Evolutionary conservation across 106 monocot species (phyloP), one percentile per base, ranked within the genome.

Genomic region (Vanilla planifolia): DNA sequence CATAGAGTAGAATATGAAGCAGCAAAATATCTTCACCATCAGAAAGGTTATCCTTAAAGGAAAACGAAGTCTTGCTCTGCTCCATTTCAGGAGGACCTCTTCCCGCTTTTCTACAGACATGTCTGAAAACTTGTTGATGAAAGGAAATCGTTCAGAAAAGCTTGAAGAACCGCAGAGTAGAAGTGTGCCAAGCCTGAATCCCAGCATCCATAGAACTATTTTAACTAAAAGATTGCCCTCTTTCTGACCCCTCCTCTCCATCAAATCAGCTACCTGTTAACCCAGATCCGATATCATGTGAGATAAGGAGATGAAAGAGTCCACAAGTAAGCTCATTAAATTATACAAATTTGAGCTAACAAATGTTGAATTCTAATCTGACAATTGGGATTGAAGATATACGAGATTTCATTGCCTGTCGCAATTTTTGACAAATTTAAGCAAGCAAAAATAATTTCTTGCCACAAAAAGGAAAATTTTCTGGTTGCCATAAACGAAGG

Each of bases 141-240:
- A 90, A 1, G 90, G 95, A 51, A 90, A 90, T 21, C 67, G 61
- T 66, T 66, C 28, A 14, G 62, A 69, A 23, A 86, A 30, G 33
- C 90, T 48, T 42, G 71, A 44, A 3, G 67, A 73, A 8, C 95
- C 80, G 66, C 95, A 95, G 1, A 95, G 80, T 11, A 72, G 26
- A 37, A 95, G 83, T 16, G 95, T 86, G 20, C 95, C 90, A 10
- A 90, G 61, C 47, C 86, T 78, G 23, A 80, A 84, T 33, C 78
- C 23, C 32, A 95, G 77, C 5, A 73, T 42, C 95, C 86, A 89
- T 27, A 90, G 66, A n/a, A 83, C 56, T 24, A 78, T 24, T 59
- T 43, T 79, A 13, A 86, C 68, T 50, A 95, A 35, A 35, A 27
- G 16, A 21, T 59, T 5, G 30, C 41, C 86, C 43, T 90, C 83